These are phyloP conservation scores for Candida saitoana DNA, from an alignment of 805 yeast species.

Conservation along the genomic window DNA sequence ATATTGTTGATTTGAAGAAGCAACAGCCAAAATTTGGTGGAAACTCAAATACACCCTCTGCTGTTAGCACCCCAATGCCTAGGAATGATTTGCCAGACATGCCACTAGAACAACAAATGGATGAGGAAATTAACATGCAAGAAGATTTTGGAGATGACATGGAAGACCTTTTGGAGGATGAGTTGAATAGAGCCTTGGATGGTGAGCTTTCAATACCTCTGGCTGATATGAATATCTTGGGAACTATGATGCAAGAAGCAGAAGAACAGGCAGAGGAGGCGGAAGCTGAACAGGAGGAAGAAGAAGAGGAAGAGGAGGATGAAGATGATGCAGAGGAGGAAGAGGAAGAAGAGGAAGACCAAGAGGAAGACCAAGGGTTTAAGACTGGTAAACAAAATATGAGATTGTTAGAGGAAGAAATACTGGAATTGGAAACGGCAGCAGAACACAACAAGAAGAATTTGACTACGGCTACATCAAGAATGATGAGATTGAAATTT, in stretches of 20 bases:
- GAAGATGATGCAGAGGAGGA: constrained; percentile 56
- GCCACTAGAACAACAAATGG: constrained; percentile 6
- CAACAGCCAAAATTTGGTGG: constrained; percentile 19
- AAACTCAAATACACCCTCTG: constrained; percentile 23
- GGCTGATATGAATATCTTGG: constrained; percentile 9
- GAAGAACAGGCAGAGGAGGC: constrained; percentile 17
- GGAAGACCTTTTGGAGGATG: constrained; percentile 46
- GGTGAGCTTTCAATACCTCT: constrained; percentile 26
- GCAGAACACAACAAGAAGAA: constrained; percentile 72
- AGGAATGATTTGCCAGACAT: constrained; percentile 6
- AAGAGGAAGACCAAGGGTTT: constrained; percentile 45
- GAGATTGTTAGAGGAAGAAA: constrained; percentile 79
- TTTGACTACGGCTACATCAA: constrained; percentile 69
- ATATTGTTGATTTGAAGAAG: constrained; percentile 57
- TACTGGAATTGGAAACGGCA: constrained; percentile 72
- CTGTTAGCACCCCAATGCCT: constrained; percentile 24
- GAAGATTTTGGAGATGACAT: constrained; percentile 22
- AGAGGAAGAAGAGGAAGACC: constrained; percentile 50
- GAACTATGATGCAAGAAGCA: constrained; percentile 8
- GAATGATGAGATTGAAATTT: constrained; percentile 82
- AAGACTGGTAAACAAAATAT: constrained; percentile 46
- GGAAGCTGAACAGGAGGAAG: constrained; percentile 40
- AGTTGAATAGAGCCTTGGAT: constrained; percentile 53
- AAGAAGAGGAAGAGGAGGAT: constrained; percentile 49
- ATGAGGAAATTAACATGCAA: constrained; percentile 29